Evolutionary conservation across 2,329 filamentous ascomycete genomes (phyloP).

Genomic region (Trichothecium roseum): DNA sequence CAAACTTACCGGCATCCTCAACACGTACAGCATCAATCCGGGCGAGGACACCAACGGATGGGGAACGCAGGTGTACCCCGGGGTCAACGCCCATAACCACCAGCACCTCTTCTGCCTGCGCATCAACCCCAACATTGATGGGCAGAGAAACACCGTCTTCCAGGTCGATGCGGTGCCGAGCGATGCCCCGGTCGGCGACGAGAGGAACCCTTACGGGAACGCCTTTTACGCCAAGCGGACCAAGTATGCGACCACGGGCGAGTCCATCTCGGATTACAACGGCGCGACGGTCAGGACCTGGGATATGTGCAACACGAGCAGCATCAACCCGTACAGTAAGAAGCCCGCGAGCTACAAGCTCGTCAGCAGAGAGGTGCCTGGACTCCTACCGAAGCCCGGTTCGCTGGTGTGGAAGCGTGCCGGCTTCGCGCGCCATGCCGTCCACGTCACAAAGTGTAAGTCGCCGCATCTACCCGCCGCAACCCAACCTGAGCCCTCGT

Average conservation of each 20-base stretch:
- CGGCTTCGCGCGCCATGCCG: slow-evolving; percentile 75
- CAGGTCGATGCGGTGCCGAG: slow-evolving; percentile 66
- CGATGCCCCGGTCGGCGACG: slow-evolving; percentile 64
- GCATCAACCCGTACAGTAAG: slow-evolving; percentile 74
- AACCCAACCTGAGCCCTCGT: neutral
- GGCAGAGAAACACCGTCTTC: slow-evolving; percentile 74
- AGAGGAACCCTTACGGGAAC: slow-evolving; percentile 81
- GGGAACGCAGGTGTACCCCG: slow-evolving; percentile 82
- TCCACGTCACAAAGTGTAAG: slow-evolving; percentile 84
- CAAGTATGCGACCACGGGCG: slow-evolving; percentile 59
- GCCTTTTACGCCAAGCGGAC: slow-evolving; percentile 82
- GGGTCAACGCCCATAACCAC: slow-evolving; percentile 91
- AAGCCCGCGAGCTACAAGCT: slow-evolving; percentile 85
- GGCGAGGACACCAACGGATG: slow-evolving; percentile 77
- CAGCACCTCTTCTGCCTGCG: slow-evolving; percentile 91
- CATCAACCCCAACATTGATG: slow-evolving; percentile 79
- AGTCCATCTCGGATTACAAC: slow-evolving; percentile 71
- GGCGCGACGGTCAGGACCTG: slow-evolving; percentile 71
- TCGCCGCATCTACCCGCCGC: neutral
- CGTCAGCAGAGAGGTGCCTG: slow-evolving; percentile 73
- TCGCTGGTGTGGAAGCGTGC: slow-evolving; percentile 83
- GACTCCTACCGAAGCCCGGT: slow-evolving; percentile 68
- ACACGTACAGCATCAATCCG: slow-evolving; percentile 75
- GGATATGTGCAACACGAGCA: slow-evolving; percentile 81
- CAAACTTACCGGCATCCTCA: slow-evolving; percentile 83